Conservation (phyloP, 306 rosid species). For the Medicago arabica region DNA sequence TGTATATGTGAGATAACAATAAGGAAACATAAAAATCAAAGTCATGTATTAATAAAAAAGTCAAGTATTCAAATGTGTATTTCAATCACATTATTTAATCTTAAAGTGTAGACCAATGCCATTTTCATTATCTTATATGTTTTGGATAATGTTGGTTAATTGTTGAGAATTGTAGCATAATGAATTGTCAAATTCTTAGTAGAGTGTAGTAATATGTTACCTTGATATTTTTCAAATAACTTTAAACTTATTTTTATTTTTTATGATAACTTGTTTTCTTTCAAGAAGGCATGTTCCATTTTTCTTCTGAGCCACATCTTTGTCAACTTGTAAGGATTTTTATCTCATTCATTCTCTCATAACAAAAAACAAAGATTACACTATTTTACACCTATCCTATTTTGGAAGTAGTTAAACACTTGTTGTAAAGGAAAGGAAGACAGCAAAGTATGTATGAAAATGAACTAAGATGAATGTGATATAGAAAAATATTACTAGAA, state of each 20-base stretch:
- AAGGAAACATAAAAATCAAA: background rate
- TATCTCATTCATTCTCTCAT: background rate
- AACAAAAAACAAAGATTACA: background rate
- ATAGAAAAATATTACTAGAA: background rate
- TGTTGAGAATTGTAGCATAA: background rate
- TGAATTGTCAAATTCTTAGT: background rate
- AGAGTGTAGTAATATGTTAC: background rate
- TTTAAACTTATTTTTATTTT: too few relatives aligned
- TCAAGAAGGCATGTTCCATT: background rate
- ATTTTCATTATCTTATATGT: background rate
- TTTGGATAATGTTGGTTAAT: conserved; percentile 4
- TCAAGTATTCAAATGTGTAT: conserved; percentile 17
- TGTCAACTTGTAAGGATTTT: background rate
- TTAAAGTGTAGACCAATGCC: too few relatives aligned
- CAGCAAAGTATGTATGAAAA: background rate
- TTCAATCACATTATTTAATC: background rate
- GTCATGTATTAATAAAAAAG: background rate
- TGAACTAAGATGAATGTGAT: background rate
- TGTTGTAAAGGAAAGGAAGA: background rate
- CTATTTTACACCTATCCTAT: background rate
- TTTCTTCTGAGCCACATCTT: background rate
- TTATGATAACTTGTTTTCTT: background rate
- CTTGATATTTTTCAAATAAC: background rate
- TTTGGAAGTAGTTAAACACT: conserved; percentile 2
- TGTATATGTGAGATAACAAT: conserved; percentile 27